Evolutionary conservation across 306 rosid species (phyloP).

Genomic region (Rubus idaeus): DNA sequence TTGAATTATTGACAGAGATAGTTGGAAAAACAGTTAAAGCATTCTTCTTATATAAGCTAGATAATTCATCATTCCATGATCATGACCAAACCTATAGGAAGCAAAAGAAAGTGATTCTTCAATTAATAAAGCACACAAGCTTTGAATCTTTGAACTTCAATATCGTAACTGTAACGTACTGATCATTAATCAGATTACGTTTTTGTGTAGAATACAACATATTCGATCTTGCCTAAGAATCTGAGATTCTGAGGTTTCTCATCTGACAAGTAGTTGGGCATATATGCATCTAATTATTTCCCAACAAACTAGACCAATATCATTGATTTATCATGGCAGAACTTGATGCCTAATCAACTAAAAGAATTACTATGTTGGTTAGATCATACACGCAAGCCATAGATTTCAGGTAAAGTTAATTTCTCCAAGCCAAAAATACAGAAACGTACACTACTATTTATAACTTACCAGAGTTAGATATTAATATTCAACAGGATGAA

Average conservation of each 20-base stretch:
- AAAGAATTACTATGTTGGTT: not conserved
- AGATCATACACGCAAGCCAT: not conserved
- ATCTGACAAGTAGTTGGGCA: not conserved
- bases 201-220: not conserved
- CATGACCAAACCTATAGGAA: not conserved
- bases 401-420: not conserved
- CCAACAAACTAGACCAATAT: not conserved
- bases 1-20: not conserved
- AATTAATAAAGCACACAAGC: not conserved
- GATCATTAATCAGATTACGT: not conserved
- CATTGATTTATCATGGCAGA: not conserved
- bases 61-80: not conserved
- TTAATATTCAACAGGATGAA: not conserved
- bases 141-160: conserved; percentile 1
- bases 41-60: not conserved
- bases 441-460: not conserved
- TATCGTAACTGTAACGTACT: not conserved
- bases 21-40: conserved; percentile 4
- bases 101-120: not conserved
- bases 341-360: not conserved
- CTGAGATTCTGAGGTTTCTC: conserved; percentile 5
- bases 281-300: not conserved
- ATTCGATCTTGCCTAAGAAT: not conserved
- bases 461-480: not conserved
- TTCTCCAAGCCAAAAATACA: not conserved